Evolutionary conservation across 2,329 filamentous ascomycete genomes (phyloP), one percentile per base, ranked within the genome.

Genomic region (Thermothelomyces thermophilus): DNA sequence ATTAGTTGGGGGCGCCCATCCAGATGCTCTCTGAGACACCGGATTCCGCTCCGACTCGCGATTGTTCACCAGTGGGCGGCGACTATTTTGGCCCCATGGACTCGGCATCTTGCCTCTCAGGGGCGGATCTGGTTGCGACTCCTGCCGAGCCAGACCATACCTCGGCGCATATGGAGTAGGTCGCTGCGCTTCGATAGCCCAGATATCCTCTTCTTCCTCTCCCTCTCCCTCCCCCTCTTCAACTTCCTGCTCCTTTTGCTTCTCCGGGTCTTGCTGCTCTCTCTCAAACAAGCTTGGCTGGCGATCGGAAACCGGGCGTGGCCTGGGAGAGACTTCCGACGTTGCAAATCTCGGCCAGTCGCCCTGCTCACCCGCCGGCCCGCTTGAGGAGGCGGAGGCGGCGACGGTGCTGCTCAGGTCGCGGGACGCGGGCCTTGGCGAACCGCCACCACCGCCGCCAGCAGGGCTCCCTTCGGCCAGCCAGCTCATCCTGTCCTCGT

Each of bases 141-240:
- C 55, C 7, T 37, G 31, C 9, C 37, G 42, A 41, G 42, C 56
- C 50, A 31, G n/a, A 13, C 20, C 44, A 36, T 45, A 49, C 30
- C 57, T 60, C 5, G 54, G 19, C 47, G 8, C 63, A 5, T 55
- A 62, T 9, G 73, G 71, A 1, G 69, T 69, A 6, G 69, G 65
- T 11, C 77, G 71, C 46, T 73, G 69, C 10, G 77, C 78, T 59
- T 82, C 79, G 20, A 80, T 59, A 28, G 76, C 77, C 77, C 78
- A 82, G 10, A 82, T 70, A 55, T 82, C 73, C 3, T 66, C 67
- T 10, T 73, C 73, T 3, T 56, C 56, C 9, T 58, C 53, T 2
- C 53, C 73, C 14, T 35, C 13, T 14, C 6, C 33, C 13, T 35
- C 13, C 16, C 14, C 33, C 4, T 72, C n/a, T n/a, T n/a, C n/a